Conservation (phyloP, 345 rosid genomes). For the Aquilaria yunnanensis region DNA sequence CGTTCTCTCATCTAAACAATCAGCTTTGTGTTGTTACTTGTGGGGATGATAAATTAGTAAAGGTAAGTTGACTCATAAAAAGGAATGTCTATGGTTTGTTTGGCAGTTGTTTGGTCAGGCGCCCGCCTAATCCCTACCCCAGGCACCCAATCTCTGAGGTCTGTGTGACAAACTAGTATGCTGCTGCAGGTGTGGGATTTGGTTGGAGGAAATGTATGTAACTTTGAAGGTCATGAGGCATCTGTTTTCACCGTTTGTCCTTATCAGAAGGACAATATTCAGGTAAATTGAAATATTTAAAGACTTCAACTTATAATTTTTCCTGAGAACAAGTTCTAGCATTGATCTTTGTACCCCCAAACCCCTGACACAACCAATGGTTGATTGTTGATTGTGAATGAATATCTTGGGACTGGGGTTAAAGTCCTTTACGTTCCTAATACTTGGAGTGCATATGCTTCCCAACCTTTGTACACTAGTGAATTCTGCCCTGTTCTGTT, state of each 20-base stretch:
- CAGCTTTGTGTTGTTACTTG: slow-evolving; percentile 78
- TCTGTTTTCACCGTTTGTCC: slow-evolving; percentile 85
- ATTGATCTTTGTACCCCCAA: no score
- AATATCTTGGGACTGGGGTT: no score
- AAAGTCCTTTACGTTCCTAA: no score
- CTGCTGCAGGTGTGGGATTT: slow-evolving; percentile 80
- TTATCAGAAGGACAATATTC: slow-evolving; percentile 81
- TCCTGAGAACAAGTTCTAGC: no score
- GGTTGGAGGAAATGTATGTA: slow-evolving; percentile 48
- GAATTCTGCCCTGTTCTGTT: no score
- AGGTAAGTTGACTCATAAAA: slow-evolving; percentile 34
- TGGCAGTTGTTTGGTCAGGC: background rate
- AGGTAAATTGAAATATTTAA: slow-evolving; percentile 31
- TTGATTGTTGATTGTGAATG: no score
- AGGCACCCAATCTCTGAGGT: no score
- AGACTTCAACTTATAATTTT: no score
- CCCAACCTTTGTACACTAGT: no score
- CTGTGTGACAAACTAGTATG: background rate
- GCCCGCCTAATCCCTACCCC: no score
- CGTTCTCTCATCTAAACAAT: slow-evolving; percentile 78
- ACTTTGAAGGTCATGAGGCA: slow-evolving; percentile 85
- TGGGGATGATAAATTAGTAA: slow-evolving; percentile 84
- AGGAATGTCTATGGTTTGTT: background rate
- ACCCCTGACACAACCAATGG: no score
- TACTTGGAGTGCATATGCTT: no score